Conservation (phyloP, 2,329 filamentous ascomycete species). For the Pseudopithomyces chartarum region DNA sequence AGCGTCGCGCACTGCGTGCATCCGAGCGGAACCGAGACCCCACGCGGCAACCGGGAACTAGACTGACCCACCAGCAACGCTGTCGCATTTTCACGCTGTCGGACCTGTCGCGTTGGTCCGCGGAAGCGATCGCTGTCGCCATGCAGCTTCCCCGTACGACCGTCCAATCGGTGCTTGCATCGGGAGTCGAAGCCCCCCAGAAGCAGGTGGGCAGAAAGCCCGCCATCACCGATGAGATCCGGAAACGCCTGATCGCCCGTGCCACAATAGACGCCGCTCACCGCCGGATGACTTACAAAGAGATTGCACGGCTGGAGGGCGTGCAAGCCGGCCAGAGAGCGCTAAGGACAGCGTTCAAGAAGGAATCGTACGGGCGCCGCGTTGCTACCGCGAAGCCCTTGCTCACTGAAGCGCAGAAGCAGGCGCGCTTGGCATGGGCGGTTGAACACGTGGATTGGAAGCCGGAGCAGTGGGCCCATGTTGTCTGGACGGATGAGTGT, state of each 20-base stretch:
- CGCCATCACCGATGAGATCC: background rate
- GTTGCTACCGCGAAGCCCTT: constrained; percentile 17
- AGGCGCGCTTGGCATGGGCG: constrained; percentile 14
- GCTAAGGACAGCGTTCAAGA: constrained; percentile 13
- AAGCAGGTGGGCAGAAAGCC: constrained; percentile 1
- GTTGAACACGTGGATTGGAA: constrained; percentile 12
- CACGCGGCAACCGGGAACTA: background rate
- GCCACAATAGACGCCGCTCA: constrained; percentile 11
- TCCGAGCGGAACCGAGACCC: constrained; percentile 1
- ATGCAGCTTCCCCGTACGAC: constrained; percentile 6
- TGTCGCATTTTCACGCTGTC: constrained; percentile 7
- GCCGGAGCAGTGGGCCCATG: constrained; percentile 10
- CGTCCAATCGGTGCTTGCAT: constrained; percentile 5
- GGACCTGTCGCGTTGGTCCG: background rate
- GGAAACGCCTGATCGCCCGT: constrained; percentile 7
- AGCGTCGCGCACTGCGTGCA: background rate
- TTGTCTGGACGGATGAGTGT: constrained; percentile 19
- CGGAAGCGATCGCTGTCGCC: background rate
- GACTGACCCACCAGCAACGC: constrained; percentile 6
- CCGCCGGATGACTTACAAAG: constrained; percentile 6
- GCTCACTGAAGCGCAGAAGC: constrained; percentile 14
- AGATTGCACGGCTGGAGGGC: constrained; percentile 14
- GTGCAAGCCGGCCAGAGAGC: constrained; percentile 13
- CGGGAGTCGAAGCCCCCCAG: background rate
- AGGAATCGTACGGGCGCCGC: constrained; percentile 11